phyloP scores from a whole-genome alignment of 805 yeast genomes.

The Wickerhamomyces bisporus region DNA sequence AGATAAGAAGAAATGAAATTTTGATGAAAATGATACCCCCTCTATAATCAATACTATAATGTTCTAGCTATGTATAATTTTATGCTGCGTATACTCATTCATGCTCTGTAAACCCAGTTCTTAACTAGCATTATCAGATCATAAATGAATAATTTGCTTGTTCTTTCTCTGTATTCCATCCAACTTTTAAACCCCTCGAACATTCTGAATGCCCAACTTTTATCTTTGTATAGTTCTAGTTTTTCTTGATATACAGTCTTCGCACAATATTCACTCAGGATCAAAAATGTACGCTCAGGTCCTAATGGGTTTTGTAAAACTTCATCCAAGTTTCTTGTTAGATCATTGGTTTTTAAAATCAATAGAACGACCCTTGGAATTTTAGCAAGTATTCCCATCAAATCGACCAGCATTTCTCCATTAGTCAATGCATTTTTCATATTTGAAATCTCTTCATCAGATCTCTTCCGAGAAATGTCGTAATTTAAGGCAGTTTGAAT shows the following conservation, averaged over 20 bases:
- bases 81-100: not conserved
- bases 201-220: not conserved
- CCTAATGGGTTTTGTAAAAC: conserved; percentile 77
- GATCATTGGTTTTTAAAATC: conserved; percentile 89
- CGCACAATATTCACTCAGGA: conserved; percentile 89
- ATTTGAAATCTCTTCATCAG: conserved; percentile 54
- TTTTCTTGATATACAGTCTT: conserved; percentile 68
- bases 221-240: conserved; percentile 29
- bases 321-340: conserved; percentile 87
- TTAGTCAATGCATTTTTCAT: conserved; percentile 64
- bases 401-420: conserved; percentile 59
- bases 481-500: conserved; percentile 67
- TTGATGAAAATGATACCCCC: too few relatives aligned
- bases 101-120: conserved; percentile 11
- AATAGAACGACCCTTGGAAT: conserved; percentile 85
- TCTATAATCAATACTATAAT: too few relatives aligned
- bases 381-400: conserved; percentile 72
- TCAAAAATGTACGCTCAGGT: conserved; percentile 78
- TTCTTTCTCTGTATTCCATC: conserved; percentile 13
- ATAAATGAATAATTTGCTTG: conserved; percentile 13
- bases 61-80: not conserved
- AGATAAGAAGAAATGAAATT: not conserved
- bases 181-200: conserved; percentile 16
- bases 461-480: conserved; percentile 51
- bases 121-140: conserved; percentile 13